Evolutionary conservation across 768 basidiomycete species (phyloP), one percentile per base, ranked within the genome.

Genomic region (Paxillus involutus): DNA sequence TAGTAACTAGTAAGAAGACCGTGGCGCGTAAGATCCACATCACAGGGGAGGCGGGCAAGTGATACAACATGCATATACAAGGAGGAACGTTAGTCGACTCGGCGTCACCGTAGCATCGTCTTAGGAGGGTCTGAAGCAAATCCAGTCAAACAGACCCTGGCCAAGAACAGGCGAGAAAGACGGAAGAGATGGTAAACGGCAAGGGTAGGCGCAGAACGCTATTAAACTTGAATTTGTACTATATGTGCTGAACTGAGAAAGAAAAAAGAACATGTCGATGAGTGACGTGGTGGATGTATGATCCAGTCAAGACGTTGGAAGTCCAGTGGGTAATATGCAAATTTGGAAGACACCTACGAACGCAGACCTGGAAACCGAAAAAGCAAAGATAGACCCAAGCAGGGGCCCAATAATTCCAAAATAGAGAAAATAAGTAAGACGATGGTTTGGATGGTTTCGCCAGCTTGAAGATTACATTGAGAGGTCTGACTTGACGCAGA

Each of bases 271-370:
- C 32, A 33, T 56, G 58, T 50, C n/a, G 32, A 35, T 44, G 45
- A 37, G 14, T 12, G 43, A 45, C 32, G 39, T 17, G 17, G 48
- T 37, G 49, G 49, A 50, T 41, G 49, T 50, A 29, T 40, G 21
- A 59, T 67, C 65, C 63, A 45, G 56, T 21, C 52, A 35, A 21
- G 42, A 19, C 4, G 35, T 9, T 21, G 42, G 59, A 55, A 33
- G 67, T 70, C 58, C 68, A 55, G 59, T 43, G 66, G 61, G 57
- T 59, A 61, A 59, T 70, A 62, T 70, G 60, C 58, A 55, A 53
- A 49, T 13, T 32, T 2, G 9, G 32, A 32, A 32, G 32, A 32
- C 32, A 32, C 8, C 32, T 26, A 55, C 53, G 45, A 47, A 26
- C 8, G 14, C 46, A 46, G 44, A 44, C 41, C 0, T 7, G 26